Percentiles rank a stretch among this genome's conserved stretches.
These are phyloP conservation scores for Haplosporangium gracile DNA, from an alignment of 192 early-diverging fungal species.

Conservation along the genomic window DNA sequence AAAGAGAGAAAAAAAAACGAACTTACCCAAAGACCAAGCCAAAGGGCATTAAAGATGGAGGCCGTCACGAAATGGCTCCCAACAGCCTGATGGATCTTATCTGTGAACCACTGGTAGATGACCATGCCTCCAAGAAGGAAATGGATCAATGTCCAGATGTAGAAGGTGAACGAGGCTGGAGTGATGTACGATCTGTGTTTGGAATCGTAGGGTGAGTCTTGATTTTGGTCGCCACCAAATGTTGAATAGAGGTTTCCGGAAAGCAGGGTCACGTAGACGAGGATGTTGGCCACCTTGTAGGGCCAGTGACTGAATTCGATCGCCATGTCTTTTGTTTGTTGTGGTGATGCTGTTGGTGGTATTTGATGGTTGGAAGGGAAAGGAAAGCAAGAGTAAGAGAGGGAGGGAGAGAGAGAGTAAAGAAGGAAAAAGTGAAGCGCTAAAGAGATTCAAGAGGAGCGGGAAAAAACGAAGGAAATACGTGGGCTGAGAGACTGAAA, in stretches of 20 bases:
- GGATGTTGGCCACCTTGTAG: slow-evolving; percentile 48
- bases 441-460: neutral
- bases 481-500: no score
- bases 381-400: neutral
- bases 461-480: neutral
- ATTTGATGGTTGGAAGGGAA: neutral
- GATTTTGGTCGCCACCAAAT: slow-evolving; percentile 33
- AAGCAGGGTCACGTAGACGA: slow-evolving; percentile 44
- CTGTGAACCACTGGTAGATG: slow-evolving; percentile 73
- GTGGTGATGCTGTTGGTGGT: neutral
- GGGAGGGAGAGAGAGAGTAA: neutral
- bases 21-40: slow-evolving; percentile 73
- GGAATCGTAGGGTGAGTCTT: slow-evolving; percentile 38
- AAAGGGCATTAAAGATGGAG: slow-evolving; percentile 66
- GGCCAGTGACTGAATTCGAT: slow-evolving; percentile 51
- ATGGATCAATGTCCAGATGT: slow-evolving; percentile 76
- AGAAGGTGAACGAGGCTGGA: slow-evolving; percentile 71
- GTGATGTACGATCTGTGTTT: slow-evolving; percentile 73
- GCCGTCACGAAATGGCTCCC: slow-evolving; percentile 73
- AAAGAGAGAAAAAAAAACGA: neutral
- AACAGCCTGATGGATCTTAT: slow-evolving; percentile 67
- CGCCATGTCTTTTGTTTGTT: slow-evolving; percentile 11
- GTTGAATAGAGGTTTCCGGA: slow-evolving; percentile 49
- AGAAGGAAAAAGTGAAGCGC: neutral
- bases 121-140: slow-evolving; percentile 72